Conservation (phyloP, 768 basidiomycete species). For the Auricularia cornea region DNA sequence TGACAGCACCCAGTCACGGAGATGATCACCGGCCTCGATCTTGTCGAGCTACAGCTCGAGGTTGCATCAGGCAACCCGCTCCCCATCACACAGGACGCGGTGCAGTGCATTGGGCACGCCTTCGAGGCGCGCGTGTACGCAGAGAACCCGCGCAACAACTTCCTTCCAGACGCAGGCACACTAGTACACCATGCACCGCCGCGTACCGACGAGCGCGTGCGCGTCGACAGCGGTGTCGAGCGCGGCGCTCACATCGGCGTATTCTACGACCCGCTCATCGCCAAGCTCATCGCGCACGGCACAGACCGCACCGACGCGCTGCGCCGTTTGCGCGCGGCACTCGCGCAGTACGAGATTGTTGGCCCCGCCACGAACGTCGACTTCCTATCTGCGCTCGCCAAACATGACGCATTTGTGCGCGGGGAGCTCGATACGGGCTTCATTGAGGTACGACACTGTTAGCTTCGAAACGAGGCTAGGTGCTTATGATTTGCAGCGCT, state of each 20-base stretch:
- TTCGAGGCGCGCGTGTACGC: constrained; percentile 96
- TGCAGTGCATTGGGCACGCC: constrained; percentile 85
- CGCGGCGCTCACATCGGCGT: constrained; percentile 77
- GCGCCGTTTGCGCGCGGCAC: constrained; percentile 65
- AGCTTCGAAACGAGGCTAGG: too few relatives aligned
- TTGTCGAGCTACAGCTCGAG: constrained; percentile 94
- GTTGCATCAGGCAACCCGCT: constrained; percentile 85
- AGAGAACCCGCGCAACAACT: constrained; percentile 87
- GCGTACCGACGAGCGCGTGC: constrained; percentile 53
- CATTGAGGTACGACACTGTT: constrained; percentile 49
- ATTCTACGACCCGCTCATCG: constrained; percentile 88
- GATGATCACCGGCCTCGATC: constrained; percentile 89
- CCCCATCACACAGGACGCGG: constrained; percentile 63
- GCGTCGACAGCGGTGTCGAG: constrained; percentile 86
- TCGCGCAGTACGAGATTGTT: constrained; percentile 85
- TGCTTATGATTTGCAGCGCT: constrained; percentile 75
- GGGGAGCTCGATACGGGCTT: constrained; percentile 89
- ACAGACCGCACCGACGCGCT: constrained; percentile 77
- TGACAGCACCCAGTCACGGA: constrained; percentile 79
- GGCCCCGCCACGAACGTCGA: constrained; percentile 90
- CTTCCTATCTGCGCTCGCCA: constrained; percentile 72
- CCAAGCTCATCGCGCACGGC: constrained; percentile 86
- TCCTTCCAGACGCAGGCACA: constrained; percentile 83
- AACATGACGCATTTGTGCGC: constrained; percentile 64
- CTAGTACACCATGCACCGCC: constrained; percentile 79